Base-by-base conservation (phyloP, 345 rosid species). In the Boechera divaricarpa region DNA sequence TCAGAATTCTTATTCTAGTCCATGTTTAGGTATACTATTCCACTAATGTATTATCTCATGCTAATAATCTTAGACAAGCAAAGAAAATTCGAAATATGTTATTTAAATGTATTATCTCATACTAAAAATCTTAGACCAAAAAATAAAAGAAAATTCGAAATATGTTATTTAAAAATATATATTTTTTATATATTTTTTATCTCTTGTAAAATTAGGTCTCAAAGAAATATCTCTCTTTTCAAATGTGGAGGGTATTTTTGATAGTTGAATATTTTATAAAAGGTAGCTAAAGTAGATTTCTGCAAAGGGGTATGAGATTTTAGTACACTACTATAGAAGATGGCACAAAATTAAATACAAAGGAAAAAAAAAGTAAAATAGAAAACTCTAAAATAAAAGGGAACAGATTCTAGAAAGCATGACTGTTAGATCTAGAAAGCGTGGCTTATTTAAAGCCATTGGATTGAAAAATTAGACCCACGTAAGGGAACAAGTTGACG, bases 401-500 rank as follows among this genome's bases (percentile, higher is more conserved):
- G 32, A 2, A 11, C 36, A 54, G 71, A 75, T 44, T 55, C 45
- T 54, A 64, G 63, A 74, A 41, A 47, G 38, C 39, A 73, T 63
- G 77, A 54, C 47, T 73, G 56, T 47, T 26, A 66, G 72, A 66
- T 66, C 73, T 57, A 18, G 42, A 66, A 56, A 18, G 41, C 49
- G 59, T 74, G 66, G 72, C 9, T 45, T 1, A 45, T 47, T 56
- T n/a, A 3, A 1, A 48, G 10, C 73, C 48, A 52, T 75, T 75
- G 66, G 73, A 57, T 57, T 57, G 4, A 3, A 12, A 26, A 10
- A 4, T 57, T 8, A 1, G 59, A 38, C 21, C 73, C 73, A 75
- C 67, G 73, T 67, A 58, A 35, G 51, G 49, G 67, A 55, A 65
- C 29, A 67, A 36, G 41, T 57, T 28, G 67, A 67, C 60, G 78